phyloP scores from a whole-genome alignment of 495 filamentous ascomycete species.

The Cercophora samala region DNA sequence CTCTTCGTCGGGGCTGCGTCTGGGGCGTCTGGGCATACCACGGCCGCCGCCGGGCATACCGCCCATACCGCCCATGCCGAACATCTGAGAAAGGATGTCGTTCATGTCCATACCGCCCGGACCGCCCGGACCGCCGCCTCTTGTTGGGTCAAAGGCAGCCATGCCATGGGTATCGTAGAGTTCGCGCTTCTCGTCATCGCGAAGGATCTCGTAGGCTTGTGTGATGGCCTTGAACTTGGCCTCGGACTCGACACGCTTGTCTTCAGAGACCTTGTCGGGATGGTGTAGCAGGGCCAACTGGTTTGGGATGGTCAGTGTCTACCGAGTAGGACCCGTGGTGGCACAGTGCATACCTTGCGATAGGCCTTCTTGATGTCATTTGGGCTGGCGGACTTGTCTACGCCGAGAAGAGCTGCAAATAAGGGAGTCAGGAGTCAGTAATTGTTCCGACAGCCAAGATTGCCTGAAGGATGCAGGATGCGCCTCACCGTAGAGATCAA shows the following conservation, averaged over 20 bases:
- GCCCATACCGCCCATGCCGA: conserved; percentile 68
- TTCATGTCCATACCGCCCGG: conserved; percentile 77
- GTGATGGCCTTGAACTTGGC: conserved; percentile 85
- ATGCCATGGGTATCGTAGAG: conserved; percentile 93
- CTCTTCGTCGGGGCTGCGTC: conserved; percentile 77
- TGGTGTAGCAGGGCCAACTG: conserved; percentile 86
- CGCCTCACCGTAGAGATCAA: conserved; percentile 66
- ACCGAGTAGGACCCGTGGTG: conserved; percentile 5
- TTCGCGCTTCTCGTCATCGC: conserved; percentile 88
- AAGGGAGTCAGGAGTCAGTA: not conserved
- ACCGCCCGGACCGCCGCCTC: conserved; percentile 61
- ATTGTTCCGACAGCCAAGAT: not conserved
- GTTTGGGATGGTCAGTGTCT: not conserved
- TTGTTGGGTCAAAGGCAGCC: conserved; percentile 76
- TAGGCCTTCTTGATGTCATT: conserved; percentile 96
- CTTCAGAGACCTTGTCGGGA: conserved; percentile 92
- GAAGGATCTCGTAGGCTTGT: conserved; percentile 95
- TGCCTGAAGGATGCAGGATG: conserved; percentile 5
- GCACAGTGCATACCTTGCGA: conserved; percentile 67
- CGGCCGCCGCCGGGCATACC: conserved; percentile 53
- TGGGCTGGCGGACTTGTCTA: conserved; percentile 65
- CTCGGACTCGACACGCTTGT: conserved; percentile 77
- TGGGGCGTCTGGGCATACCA: conserved; percentile 54
- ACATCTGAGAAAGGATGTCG: conserved; percentile 91
- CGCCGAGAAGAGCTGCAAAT: conserved; percentile 65